Conservation (phyloP, 192 early-diverging fungal genomes). For the Coemansia sp. region DNA sequence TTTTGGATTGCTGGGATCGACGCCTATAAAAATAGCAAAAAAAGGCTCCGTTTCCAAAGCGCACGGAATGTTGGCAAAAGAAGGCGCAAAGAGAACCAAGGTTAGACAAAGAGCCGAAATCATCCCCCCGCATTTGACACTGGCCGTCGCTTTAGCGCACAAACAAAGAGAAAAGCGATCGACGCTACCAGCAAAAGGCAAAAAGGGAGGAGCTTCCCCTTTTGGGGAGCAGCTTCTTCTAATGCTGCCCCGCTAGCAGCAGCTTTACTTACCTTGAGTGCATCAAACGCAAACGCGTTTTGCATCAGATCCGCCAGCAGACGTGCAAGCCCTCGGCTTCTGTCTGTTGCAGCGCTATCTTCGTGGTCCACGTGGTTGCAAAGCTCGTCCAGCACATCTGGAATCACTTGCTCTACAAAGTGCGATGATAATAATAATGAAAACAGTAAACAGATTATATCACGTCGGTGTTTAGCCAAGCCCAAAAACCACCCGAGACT, state of each 20-base stretch:
- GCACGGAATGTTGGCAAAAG: neutral
- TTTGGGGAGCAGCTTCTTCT: neutral
- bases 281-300: slow-evolving; percentile 90
- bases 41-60: neutral
- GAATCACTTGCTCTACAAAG: slow-evolving; percentile 60
- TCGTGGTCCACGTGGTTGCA: slow-evolving; percentile 59
- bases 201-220: neutral
- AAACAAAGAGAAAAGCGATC: neutral
- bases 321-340: slow-evolving; percentile 77
- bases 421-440: neutral
- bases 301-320: slow-evolving; percentile 81
- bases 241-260: no score
- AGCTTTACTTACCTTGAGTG: slow-evolving; percentile 70
- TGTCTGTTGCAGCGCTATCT: slow-evolving; percentile 21
- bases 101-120: neutral
- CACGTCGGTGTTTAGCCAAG: neutral
- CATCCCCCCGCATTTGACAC: neutral
- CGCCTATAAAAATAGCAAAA: slow-evolving; percentile 23
- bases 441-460: neutral
- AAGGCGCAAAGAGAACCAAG: neutral
- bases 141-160: neutral
- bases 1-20: slow-evolving; percentile 76
- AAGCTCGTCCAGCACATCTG: slow-evolving; percentile 66
- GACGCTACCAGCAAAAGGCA: neutral
- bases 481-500: neutral